Base-by-base conservation (phyloP, 1,284 basidiomycete species). In the Cryptococcus sp. region DNA sequence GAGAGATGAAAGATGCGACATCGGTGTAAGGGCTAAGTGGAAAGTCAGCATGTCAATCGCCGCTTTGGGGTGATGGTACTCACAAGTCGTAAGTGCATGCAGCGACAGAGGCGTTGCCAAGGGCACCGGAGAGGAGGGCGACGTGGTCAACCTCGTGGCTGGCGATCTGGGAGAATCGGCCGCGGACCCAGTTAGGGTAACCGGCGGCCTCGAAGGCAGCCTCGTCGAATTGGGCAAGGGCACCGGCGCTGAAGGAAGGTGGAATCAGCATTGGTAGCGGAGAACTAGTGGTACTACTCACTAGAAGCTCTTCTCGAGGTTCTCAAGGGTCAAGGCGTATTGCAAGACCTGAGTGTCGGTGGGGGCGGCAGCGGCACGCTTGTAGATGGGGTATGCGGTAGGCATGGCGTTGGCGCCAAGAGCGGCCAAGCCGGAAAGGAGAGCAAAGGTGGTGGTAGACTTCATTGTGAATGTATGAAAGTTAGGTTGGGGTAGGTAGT, bases 281-380 rank as follows among this genome's bases (percentile, higher is more conserved):
- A 19, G 43, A 35, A 52, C 15, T 15, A 43, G 15, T 5, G 17
- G 23, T 41, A 15, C 17, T 16, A 62, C 63, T 64, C 62, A 81
- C 64, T 82, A 90, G 79, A 89, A 89, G 17, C 81, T 79, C 70
- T 82, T 82, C 76, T 89, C 86, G 58, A 90, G 80, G 71, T 88
- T 83, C 78, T 90, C 87, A 47, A 89, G 81, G n/a, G 84, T 84
- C 50, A 89, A 81, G 2, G 86, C 85, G 65, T 83, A 85, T 54
- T 69, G 65, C 45, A 72, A 60, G 46, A 72, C 60, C 47, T 66
- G 58, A 52, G 60, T 65, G 53, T 58, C 57, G 57, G 63, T 63
- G 27, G 60, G 60, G 15, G 40, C 61, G 46, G 53, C 54, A 19
- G 52, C 52, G 30, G 62, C 54, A 15, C 62, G 59, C 39, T 50